Percentiles rank a stretch among this genome's conserved stretches.
Evolutionary conservation across 2,329 filamentous ascomycete species (phyloP).

Genomic region (Claviceps quebecensis): DNA sequence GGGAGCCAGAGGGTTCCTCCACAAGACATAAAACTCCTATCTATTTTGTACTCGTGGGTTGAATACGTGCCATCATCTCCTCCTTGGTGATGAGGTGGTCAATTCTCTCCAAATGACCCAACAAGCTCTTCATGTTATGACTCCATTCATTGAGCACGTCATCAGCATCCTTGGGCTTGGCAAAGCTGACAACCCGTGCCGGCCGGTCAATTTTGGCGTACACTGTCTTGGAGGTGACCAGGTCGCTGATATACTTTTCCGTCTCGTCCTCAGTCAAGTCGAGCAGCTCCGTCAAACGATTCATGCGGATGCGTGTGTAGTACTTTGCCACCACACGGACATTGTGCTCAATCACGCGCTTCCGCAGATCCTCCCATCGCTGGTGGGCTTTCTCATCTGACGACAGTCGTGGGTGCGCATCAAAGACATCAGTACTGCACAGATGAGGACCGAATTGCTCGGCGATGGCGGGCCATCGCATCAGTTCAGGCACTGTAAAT

Average conservation of each 20-base stretch:
- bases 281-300: slow-evolving; percentile 75
- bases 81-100: slow-evolving; percentile 99
- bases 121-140: slow-evolving; percentile 87
- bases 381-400: slow-evolving; percentile 67
- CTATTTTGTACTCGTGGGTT: slow-evolving; percentile 40
- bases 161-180: slow-evolving; percentile 86
- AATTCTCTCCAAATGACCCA: slow-evolving; percentile 76
- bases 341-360: slow-evolving; percentile 98
- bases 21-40: slow-evolving; percentile 5
- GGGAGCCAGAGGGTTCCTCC: too few relatives aligned
- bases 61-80: slow-evolving; percentile 99
- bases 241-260: slow-evolving; percentile 95
- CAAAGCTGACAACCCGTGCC: slow-evolving; percentile 82
- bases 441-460: slow-evolving; percentile 81
- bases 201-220: slow-evolving; percentile 96
- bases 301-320: slow-evolving; percentile 93
- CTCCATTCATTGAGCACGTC: slow-evolving; percentile 98
- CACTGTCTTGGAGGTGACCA: slow-evolving; percentile 95
- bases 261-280: slow-evolving; percentile 92
- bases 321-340: slow-evolving; percentile 96
- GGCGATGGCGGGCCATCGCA: slow-evolving; percentile 93
- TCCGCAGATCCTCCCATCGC: slow-evolving; percentile 88
- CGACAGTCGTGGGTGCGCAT: slow-evolving; percentile 47
- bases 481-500: slow-evolving; percentile 90
- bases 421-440: slow-evolving; percentile 81